Base-by-base conservation (phyloP, 2,329 filamentous ascomycete species). In the Ceratocystis alfenasii region DNA sequence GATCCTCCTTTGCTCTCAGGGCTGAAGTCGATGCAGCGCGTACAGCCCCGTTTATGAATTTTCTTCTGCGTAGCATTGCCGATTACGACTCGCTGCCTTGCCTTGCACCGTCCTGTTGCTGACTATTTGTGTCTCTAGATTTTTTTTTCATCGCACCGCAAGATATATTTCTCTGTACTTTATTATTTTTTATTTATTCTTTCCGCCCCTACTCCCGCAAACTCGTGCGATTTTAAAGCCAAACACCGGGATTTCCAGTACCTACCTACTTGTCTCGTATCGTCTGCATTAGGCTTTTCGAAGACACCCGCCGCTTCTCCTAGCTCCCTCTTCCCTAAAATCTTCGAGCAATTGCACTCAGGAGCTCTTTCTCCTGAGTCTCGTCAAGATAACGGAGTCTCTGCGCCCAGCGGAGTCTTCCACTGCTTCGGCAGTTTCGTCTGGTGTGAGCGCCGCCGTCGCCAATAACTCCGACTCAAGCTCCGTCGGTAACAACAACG, bases 331-430 rank as follows among this genome's bases (percentile, higher is more conserved):
- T 53, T 5, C 44, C n/a, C 15, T 45, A 64, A 17, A 28, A n/a
- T 10, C 10, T 28, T 22, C 20, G 25, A 62, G 7, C 28, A 44
- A 44, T 64, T 57, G 30, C 62, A 30, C 66, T 68, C 66, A 65
- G 66, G 66, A 68, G 66, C 64, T 62, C 22, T 10, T 20, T 64
- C 66, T 68, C 66, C 66, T 68, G 66, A 68, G 66, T 44, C 45
- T 63, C 62, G 48, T 48, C 66, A 68, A 60, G 44, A 66, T 68
- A 55, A 68, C 66, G 66, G 66, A 68, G 66, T 68, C 66, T 68
- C 66, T 68, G 66, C 66, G 64, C 50, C 60, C 60, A 63, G 66
- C 64, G 60, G 66, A 68, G 66, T 61, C 66, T 65, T 64, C 45
- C 55, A 65, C 66, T 68, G 66, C 66, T 68, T 68, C 66, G 66